Evolutionary conservation across 2,329 filamentous ascomycete genomes (phyloP).

Genomic region (Botryotinia convoluta): DNA sequence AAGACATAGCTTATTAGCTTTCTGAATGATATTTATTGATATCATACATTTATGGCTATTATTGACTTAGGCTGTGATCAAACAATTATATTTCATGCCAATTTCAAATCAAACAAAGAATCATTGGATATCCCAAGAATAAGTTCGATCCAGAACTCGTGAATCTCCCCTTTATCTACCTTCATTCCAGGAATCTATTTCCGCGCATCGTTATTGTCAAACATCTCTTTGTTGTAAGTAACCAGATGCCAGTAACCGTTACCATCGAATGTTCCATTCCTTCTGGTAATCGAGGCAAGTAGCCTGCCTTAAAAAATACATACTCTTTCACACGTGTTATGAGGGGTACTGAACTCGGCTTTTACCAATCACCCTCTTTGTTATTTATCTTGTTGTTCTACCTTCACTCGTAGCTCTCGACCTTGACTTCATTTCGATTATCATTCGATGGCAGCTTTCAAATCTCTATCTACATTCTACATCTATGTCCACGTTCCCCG

Average conservation of each 20-base stretch:
- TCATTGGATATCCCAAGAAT: background rate
- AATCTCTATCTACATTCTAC: background rate
- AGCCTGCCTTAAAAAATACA: background rate
- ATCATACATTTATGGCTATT: background rate
- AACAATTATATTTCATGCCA: background rate
- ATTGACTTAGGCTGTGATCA: background rate
- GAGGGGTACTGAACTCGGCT: background rate
- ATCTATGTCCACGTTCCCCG: background rate
- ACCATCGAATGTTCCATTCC: conserved; percentile 2
- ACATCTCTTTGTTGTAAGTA: background rate
- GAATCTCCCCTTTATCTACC: background rate
- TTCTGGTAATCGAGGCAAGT: background rate
- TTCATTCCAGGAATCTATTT: conserved; percentile 3
- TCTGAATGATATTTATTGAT: background rate
- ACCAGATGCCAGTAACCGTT: background rate
- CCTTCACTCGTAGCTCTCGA: background rate
- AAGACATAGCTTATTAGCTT: background rate
- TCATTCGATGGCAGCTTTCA: background rate
- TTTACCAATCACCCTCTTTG: conserved; percentile 7
- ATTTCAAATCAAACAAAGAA: background rate
- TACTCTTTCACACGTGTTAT: background rate
- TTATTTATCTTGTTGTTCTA: background rate
- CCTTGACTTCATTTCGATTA: background rate
- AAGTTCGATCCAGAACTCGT: background rate
- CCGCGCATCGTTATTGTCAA: background rate